A percentile compares a stretch with the other conserved stretches of the same genome.
phyloP scores from a whole-genome alignment of 805 yeast species.

The Metschnikowia anglica region DNA sequence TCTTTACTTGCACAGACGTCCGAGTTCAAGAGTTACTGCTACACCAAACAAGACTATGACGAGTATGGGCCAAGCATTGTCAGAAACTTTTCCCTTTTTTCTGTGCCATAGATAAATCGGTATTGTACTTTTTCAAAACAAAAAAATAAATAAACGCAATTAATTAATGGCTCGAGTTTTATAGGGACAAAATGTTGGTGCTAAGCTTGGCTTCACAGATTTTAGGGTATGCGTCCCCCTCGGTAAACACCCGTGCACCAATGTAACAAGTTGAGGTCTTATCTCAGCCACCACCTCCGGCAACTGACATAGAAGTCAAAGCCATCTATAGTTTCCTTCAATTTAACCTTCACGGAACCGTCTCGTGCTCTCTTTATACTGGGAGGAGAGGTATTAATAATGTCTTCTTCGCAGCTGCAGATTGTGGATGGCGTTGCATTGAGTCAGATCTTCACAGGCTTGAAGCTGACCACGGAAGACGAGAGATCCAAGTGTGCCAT shows the following conservation, averaged over 20 bases:
- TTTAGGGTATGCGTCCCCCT: too few relatives aligned
- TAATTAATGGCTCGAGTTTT: background rate
- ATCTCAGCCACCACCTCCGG: conserved; percentile 4
- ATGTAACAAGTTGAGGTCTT: conserved; percentile 1
- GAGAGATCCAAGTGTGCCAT: conserved; percentile 57
- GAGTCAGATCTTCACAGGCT: conserved; percentile 52
- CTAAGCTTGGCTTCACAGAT: too few relatives aligned
- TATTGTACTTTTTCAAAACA: background rate
- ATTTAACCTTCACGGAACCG: too few relatives aligned
- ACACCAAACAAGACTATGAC: conserved; percentile 95
- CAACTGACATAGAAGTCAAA: background rate
- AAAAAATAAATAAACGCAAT: background rate
- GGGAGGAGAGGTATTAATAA: too few relatives aligned
- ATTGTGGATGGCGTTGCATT: conserved; percentile 48
- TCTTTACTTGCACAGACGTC: conserved; percentile 94
- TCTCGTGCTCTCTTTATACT: too few relatives aligned
- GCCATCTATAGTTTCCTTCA: background rate
- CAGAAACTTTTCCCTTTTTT: conserved; percentile 91
- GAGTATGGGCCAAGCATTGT: conserved; percentile 98
- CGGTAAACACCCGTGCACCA: conserved; percentile 17
- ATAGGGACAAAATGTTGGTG: too few relatives aligned
- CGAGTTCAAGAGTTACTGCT: conserved; percentile 93
- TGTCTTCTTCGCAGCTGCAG: conserved; percentile 21
- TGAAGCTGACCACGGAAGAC: conserved; percentile 44
- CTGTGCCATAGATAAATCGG: conserved; percentile 59